These are phyloP conservation scores for Phytophthora uliginosa DNA, from an alignment of 352 stramenopile genomes.

Conservation along the genomic window DNA sequence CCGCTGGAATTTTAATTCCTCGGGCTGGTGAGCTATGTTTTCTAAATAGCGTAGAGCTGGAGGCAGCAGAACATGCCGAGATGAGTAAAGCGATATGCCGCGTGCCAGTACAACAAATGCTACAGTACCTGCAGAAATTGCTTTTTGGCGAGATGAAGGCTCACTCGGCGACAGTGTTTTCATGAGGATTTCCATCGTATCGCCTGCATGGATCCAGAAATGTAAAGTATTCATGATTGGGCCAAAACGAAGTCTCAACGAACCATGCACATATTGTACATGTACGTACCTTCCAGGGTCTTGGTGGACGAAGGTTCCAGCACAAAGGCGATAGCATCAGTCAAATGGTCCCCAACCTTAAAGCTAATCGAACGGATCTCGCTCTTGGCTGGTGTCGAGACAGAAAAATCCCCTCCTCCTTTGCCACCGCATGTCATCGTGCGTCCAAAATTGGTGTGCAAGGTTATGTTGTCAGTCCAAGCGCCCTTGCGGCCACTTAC, in stretches of 20 bases:
- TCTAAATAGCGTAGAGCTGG: constrained; percentile 72
- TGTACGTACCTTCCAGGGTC: constrained; percentile 31
- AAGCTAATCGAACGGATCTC: constrained; percentile 75
- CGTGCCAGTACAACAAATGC: background rate
- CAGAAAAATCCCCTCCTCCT: constrained; percentile 66
- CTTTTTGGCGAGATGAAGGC: constrained; percentile 26
- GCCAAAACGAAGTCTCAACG: background rate
- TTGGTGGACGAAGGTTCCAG: constrained; percentile 24
- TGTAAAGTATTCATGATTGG: background rate
- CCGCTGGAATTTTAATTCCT: constrained; percentile 73
- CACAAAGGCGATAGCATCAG: constrained; percentile 63
- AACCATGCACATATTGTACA: background rate
- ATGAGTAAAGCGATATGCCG: background rate
- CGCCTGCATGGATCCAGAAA: constrained; percentile 19
- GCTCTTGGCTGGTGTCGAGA: constrained; percentile 37
- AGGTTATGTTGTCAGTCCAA: constrained; percentile 74
- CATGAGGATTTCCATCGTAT: constrained; percentile 33
- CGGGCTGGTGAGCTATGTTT: constrained; percentile 66
- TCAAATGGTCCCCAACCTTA: constrained; percentile 76
- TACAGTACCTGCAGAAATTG: constrained; percentile 46
- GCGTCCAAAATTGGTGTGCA: constrained; percentile 81
- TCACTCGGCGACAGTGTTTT: constrained; percentile 26
- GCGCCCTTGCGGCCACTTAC: constrained; percentile 75
- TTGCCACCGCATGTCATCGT: constrained; percentile 61
- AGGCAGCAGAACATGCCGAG: background rate